Evolutionary conservation across 2,329 filamentous ascomycete genomes (phyloP).

Genomic region (Penicillium sclerotigenum): DNA sequence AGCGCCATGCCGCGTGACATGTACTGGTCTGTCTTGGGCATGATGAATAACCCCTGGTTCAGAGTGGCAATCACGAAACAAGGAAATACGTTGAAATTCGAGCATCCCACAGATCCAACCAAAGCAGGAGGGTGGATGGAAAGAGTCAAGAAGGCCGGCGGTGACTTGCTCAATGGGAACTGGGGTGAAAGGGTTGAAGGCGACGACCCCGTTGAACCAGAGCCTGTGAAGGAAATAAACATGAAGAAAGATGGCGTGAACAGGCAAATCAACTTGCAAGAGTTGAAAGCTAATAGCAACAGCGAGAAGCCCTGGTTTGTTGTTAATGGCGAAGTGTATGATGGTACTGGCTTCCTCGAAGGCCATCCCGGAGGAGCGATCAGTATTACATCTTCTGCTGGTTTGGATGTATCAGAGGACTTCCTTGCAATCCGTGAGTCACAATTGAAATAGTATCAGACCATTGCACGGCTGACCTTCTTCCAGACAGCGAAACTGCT

Average conservation of each 20-base stretch:
- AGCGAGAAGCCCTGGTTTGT: constrained; percentile 78
- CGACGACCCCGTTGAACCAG: constrained; percentile 40
- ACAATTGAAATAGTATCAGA: neutral
- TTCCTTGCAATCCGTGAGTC: constrained; percentile 85
- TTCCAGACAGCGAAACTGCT: constrained; percentile 81
- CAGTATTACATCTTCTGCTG: constrained; percentile 80
- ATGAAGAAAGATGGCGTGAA: constrained; percentile 71
- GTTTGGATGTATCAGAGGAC: constrained; percentile 77
- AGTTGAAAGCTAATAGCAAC: constrained; percentile 65
- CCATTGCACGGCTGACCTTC: constrained; percentile 25
- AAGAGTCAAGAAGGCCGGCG: constrained; percentile 75
- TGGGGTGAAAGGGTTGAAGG: constrained; percentile 73
- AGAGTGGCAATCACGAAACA: constrained; percentile 73
- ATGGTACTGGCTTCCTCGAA: constrained; percentile 76
- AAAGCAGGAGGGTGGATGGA: constrained; percentile 92
- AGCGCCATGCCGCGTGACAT: constrained; percentile 84
- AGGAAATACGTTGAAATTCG: constrained; percentile 65
- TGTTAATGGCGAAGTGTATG: constrained; percentile 82
- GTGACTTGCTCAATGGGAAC: constrained; percentile 73
- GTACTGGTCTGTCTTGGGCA: constrained; percentile 93
- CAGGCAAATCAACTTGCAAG: constrained; percentile 64
- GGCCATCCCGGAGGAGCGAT: constrained; percentile 82
- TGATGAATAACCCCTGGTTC: constrained; percentile 99
- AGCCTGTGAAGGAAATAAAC: constrained; percentile 64
- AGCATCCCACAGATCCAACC: constrained; percentile 82